A percentile compares a stretch with the other conserved stretches of the same genome.
Evolutionary conservation across 164 flowering plant genomes (phyloP).

Genomic region (Vitis riparia): DNA sequence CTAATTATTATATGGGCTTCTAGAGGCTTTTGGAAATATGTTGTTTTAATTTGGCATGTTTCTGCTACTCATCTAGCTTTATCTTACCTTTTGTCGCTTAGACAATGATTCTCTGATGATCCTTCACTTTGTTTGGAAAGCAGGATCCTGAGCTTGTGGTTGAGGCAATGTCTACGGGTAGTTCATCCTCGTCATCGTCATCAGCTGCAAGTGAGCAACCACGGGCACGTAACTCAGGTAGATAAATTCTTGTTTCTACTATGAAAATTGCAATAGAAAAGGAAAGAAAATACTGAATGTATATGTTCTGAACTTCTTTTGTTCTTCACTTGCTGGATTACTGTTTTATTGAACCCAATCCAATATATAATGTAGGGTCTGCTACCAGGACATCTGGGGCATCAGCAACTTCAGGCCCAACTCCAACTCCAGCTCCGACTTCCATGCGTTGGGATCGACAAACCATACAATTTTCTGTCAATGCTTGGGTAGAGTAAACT

Average conservation of each 20-base stretch:
- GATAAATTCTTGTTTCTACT: neutral
- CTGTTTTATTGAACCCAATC: neutral
- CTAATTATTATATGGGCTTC: too few species aligned
- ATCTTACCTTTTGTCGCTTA: neutral
- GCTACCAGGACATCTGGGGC: constrained; percentile 59
- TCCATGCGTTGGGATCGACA: constrained; percentile 81
- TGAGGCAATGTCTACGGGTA: constrained; percentile 67
- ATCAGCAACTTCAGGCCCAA: constrained; percentile 43
- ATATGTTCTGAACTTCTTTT: too few species aligned
- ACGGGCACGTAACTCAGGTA: constrained; percentile 62
- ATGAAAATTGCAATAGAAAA: neutral
- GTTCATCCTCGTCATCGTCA: constrained; percentile 55
- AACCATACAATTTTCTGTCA: constrained; percentile 88
- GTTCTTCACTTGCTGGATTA: neutral
- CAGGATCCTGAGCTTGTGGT: constrained; percentile 94
- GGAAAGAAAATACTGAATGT: too few species aligned
- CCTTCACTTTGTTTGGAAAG: constrained; percentile 3
- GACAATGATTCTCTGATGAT: constrained; percentile 1
- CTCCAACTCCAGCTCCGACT: constrained; percentile 46
- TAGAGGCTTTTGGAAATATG: neutral
- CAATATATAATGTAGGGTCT: constrained; percentile 48
- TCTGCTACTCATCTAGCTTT: neutral
- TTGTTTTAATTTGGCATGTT: neutral
- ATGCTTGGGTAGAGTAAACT: constrained; percentile 83
- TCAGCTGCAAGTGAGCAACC: constrained; percentile 48